A percentile compares a stretch with the other conserved stretches of the same genome.
These are phyloP conservation scores for Diaporthe vexans DNA, from an alignment of 2,329 filamentous ascomycete species.

Conservation along the genomic window DNA sequence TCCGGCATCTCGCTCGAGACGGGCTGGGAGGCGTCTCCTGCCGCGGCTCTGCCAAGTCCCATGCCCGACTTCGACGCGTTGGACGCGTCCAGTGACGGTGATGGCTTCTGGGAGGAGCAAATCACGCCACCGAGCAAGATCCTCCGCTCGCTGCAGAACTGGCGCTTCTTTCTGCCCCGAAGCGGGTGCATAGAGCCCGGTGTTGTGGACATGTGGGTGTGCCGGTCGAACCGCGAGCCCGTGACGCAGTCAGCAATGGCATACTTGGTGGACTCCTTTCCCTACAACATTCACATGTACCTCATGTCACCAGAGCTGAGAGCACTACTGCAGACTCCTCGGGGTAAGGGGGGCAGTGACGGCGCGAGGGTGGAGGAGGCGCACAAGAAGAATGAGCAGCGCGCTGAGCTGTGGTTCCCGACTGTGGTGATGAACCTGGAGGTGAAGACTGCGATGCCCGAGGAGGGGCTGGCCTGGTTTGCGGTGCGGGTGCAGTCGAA, in stretches of 20 bases:
- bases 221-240: neutral
- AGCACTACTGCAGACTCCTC: neutral
- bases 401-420: neutral
- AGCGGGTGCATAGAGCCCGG: neutral
- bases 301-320: neutral
- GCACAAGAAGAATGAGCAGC: neutral
- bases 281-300: neutral
- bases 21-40: neutral
- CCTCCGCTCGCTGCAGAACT: neutral
- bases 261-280: neutral
- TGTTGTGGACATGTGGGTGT: neutral
- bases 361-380: neutral
- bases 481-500: neutral
- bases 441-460: neutral
- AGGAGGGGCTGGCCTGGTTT: neutral
- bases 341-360: neutral
- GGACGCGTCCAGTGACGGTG: too few species aligned
- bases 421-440: conserved; percentile 2
- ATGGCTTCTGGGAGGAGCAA: neutral
- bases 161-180: neutral
- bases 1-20: neutral
- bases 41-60: neutral
- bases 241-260: neutral
- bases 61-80: neutral
- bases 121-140: neutral